Conservation (phyloP, 192 early-diverging fungal genomes). For the Phlyctochytrium arcticum region DNA sequence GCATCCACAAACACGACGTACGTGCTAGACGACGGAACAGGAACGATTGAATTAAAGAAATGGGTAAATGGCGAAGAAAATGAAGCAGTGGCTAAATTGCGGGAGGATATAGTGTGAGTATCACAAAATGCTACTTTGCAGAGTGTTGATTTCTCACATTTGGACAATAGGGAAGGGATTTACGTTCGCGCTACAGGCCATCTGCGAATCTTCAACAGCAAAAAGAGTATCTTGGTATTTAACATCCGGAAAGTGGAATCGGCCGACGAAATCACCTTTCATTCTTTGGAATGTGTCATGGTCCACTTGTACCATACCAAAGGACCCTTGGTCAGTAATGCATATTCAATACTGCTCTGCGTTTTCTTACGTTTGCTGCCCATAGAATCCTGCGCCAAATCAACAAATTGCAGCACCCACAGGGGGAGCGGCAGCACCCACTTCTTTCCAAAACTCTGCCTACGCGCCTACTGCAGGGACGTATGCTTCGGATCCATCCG, state of each 20-base stretch:
- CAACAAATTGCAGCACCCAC: not conserved
- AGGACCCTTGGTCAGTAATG: slow-evolving; percentile 28
- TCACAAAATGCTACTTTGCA: too few relatives aligned
- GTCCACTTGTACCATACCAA: slow-evolving; percentile 59
- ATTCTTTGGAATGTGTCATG: slow-evolving; percentile 64
- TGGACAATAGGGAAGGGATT: slow-evolving; percentile 51
- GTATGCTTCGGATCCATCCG: not conserved
- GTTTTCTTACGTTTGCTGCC: too few relatives aligned
- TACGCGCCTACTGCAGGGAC: not conserved
- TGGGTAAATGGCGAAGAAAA: slow-evolving; percentile 50
- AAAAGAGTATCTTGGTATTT: slow-evolving; percentile 48
- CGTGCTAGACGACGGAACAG: slow-evolving; percentile 77
- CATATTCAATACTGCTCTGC: not conserved
- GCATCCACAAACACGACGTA: slow-evolving; percentile 64
- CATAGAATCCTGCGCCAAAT: not conserved
- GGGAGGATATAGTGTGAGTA: too few relatives aligned
- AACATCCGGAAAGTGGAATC: slow-evolving; percentile 61
- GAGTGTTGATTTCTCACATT: too few relatives aligned
- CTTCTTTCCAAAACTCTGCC: not conserved
- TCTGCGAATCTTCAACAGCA: slow-evolving; percentile 58
- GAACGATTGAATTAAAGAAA: slow-evolving; percentile 65
- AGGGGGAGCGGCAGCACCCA: not conserved
- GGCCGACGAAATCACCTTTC: slow-evolving; percentile 75
- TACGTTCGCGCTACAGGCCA: slow-evolving; percentile 75
- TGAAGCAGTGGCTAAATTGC: too few relatives aligned